Evolutionary conservation across 768 basidiomycete genomes (phyloP).

Genomic region (Leucosporidium scottii): DNA sequence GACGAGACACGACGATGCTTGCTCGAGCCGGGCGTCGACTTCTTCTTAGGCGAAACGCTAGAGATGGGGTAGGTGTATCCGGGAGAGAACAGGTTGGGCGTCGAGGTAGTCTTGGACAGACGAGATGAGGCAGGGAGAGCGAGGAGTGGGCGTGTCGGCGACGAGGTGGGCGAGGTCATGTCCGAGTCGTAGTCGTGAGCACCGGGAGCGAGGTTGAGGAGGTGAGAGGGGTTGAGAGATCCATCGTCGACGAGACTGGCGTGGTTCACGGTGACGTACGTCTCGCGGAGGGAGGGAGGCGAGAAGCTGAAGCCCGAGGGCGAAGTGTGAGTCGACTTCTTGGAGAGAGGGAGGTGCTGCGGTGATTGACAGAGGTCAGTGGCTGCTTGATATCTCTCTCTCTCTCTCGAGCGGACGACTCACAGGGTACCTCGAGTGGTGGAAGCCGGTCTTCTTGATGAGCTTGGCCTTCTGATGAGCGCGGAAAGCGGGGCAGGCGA

Average conservation of each 20-base stretch:
- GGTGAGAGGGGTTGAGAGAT: not conserved
- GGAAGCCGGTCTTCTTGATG: not conserved
- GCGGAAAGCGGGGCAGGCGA: conserved; percentile 2
- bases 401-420: too few species aligned
- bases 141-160: too few species aligned
- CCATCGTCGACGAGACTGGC: not conserved
- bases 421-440: not conserved
- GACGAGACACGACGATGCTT: not conserved
- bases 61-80: too few species aligned
- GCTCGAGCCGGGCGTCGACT: not conserved
- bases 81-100: not conserved
- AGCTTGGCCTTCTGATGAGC: not conserved
- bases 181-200: not conserved
- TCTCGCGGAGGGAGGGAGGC: not conserved
- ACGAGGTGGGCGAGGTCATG: too few species aligned
- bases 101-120: not conserved
- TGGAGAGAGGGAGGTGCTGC: not conserved
- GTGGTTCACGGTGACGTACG: not conserved
- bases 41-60: not conserved
- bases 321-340: not conserved
- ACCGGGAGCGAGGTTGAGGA: not conserved
- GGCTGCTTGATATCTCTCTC: too few species aligned
- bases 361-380: not conserved
- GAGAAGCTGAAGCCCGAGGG: not conserved
- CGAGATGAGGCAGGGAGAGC: too few species aligned